These are phyloP conservation scores for Haplosporangium gracile DNA, from an alignment of 192 early-diverging fungal species.

Conservation along the genomic window DNA sequence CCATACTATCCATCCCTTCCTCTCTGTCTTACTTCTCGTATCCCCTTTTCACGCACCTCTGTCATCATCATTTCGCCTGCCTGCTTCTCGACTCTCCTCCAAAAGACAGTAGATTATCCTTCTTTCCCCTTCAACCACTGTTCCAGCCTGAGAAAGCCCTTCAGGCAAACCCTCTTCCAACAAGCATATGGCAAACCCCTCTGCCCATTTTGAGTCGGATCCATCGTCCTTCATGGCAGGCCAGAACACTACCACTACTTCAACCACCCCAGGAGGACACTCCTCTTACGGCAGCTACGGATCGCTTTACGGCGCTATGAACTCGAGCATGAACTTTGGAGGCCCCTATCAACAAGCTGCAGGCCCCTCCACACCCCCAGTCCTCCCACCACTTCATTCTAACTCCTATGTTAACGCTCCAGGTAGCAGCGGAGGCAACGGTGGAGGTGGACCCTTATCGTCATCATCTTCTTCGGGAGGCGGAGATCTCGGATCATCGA, in stretches of 20 bases:
- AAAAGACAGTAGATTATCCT: background rate
- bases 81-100: background rate
- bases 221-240: slow-evolving; percentile 10
- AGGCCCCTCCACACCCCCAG: slow-evolving; percentile 40
- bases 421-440: background rate
- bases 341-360: background rate
- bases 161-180: background rate
- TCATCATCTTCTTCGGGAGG: background rate
- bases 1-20: background rate
- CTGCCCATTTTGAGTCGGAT: slow-evolving; percentile 34
- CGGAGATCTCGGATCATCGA: background rate
- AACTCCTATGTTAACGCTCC: slow-evolving; percentile 10
- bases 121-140: background rate
- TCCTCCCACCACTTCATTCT: slow-evolving; percentile 45
- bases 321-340: slow-evolving; percentile 30
- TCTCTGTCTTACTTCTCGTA: background rate
- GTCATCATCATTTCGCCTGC: background rate
- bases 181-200: slow-evolving; percentile 31
- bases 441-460: background rate
- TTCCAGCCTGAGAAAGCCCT: background rate
- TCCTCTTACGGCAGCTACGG: slow-evolving; percentile 35
- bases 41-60: background rate
- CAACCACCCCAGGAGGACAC: slow-evolving; percentile 6
- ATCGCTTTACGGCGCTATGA: slow-evolving; percentile 32
- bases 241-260: slow-evolving; percentile 18